phyloP scores from a whole-genome alignment of 179 eudicot species.

The Beta lomatogona region DNA sequence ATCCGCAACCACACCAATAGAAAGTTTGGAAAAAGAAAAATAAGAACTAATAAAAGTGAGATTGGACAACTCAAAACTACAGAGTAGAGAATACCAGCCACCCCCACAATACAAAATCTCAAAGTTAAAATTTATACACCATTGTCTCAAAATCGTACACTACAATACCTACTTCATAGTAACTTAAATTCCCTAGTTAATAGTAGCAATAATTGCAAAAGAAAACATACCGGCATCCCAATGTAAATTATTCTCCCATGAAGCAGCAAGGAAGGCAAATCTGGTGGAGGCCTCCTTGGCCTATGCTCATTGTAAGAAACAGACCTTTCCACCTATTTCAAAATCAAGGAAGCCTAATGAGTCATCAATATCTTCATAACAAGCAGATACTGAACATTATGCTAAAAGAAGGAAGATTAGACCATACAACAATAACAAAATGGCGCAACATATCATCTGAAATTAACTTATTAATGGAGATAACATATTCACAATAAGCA shows the following conservation, averaged over 20 bases:
- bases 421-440: neutral
- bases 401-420: neutral
- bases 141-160: slow-evolving; percentile 5
- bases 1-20: neutral
- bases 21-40: neutral
- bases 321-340: slow-evolving; percentile 66
- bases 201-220: neutral
- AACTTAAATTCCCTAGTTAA: neutral
- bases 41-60: neutral
- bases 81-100: neutral
- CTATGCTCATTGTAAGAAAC: slow-evolving; percentile 69
- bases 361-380: slow-evolving; percentile 7
- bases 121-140: neutral
- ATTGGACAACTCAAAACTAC: neutral
- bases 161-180: neutral
- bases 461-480: neutral
- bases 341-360: slow-evolving; percentile 11
- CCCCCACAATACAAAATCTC: neutral
- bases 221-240: slow-evolving; percentile 77
- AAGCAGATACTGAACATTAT: neutral
- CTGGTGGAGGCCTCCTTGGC: slow-evolving; percentile 87
- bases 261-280: slow-evolving; percentile 70
- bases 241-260: slow-evolving; percentile 76
- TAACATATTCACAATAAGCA: neutral
- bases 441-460: neutral